Evolutionary conservation across 2,329 filamentous ascomycete species (phyloP).

Genomic region (Myotisia sp.): DNA sequence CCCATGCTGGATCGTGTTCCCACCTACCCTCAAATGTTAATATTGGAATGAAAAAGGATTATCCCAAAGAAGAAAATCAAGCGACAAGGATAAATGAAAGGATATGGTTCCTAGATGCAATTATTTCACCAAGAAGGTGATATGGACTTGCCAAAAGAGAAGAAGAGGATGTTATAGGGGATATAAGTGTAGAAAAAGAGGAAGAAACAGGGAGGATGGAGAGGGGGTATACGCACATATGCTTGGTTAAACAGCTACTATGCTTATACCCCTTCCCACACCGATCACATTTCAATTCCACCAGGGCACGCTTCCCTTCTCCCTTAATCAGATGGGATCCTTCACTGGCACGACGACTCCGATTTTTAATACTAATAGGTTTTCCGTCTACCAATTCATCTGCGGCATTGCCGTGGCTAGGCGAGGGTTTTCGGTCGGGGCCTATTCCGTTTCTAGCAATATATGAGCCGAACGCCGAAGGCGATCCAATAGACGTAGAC

Average conservation of each 20-base stretch:
- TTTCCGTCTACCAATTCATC: slow-evolving; percentile 34
- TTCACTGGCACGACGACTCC: slow-evolving; percentile 60
- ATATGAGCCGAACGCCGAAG: slow-evolving; percentile 30
- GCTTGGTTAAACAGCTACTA: slow-evolving; percentile 99
- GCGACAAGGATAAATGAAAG: background rate
- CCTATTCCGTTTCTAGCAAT: slow-evolving; percentile 20
- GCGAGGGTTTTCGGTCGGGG: slow-evolving; percentile 27
- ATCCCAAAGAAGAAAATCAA: background rate
- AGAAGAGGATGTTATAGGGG: slow-evolving; percentile 10
- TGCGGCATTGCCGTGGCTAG: slow-evolving; percentile 23
- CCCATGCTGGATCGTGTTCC: slow-evolving; percentile 99
- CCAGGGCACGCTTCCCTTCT: slow-evolving; percentile 62
- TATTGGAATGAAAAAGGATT: slow-evolving; percentile 2
- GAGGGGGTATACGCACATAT: slow-evolving; percentile 74
- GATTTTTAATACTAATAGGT: slow-evolving; percentile 37
- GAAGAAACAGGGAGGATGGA: slow-evolving; percentile 19
- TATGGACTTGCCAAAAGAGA: slow-evolving; percentile 3
- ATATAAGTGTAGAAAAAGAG: slow-evolving; percentile 19
- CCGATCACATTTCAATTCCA: slow-evolving; percentile 88
- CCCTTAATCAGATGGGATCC: slow-evolving; percentile 69
- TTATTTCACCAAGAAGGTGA: too few relatives aligned
- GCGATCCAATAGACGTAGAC: slow-evolving; percentile 42
- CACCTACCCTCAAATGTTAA: slow-evolving; percentile 51
- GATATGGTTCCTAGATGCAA: too few relatives aligned
- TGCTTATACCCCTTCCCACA: slow-evolving; percentile 99